phyloP scores from a whole-genome alignment of 805 yeast species.

The Kodamaea neixiangensis region DNA sequence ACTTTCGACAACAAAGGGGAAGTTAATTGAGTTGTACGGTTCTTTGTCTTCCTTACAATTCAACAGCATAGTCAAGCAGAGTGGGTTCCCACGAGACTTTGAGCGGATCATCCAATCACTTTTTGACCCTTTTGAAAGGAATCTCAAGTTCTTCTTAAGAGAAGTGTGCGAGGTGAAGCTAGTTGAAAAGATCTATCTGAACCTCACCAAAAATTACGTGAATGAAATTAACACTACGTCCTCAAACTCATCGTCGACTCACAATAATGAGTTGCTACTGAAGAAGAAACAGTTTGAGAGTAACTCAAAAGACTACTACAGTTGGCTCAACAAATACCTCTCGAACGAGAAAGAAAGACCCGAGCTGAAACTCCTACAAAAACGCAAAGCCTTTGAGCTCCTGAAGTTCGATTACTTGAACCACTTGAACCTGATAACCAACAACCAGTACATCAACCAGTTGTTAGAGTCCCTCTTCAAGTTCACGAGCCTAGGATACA shows the following conservation, averaged over 20 bases:
- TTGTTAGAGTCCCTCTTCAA: slow-evolving; percentile 39
- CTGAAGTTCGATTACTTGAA: slow-evolving; percentile 49
- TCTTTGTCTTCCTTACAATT: slow-evolving; percentile 26
- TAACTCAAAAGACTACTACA: slow-evolving; percentile 43
- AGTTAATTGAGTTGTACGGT: slow-evolving; percentile 26
- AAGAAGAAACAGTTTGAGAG: slow-evolving; percentile 38
- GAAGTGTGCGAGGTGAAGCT: slow-evolving; percentile 31
- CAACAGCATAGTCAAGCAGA: slow-evolving; percentile 22
- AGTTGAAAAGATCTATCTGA: slow-evolving; percentile 28
- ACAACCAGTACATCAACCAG: slow-evolving; percentile 43
- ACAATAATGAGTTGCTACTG: slow-evolving; percentile 23
- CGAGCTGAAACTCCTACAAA: slow-evolving; percentile 37
- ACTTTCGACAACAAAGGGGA: slow-evolving; percentile 19
- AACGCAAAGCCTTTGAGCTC: slow-evolving; percentile 42
- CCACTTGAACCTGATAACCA: slow-evolving; percentile 36
- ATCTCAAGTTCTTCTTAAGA: slow-evolving; percentile 27
- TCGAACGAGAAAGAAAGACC: slow-evolving; percentile 47
- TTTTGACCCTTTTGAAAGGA: slow-evolving; percentile 36
- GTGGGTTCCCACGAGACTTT: slow-evolving; percentile 30
- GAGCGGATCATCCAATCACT: slow-evolving; percentile 23
- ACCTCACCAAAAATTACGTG: slow-evolving; percentile 1
- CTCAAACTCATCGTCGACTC: slow-evolving; percentile 4
- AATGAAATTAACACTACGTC: slow-evolving; percentile 8
- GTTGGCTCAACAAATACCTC: slow-evolving; percentile 45
- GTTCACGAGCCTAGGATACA: slow-evolving; percentile 26